Percentiles rank a stretch among this genome's conserved stretches.
phyloP scores from a whole-genome alignment of 768 basidiomycete genomes.

The Coprinellus micaceus region DNA sequence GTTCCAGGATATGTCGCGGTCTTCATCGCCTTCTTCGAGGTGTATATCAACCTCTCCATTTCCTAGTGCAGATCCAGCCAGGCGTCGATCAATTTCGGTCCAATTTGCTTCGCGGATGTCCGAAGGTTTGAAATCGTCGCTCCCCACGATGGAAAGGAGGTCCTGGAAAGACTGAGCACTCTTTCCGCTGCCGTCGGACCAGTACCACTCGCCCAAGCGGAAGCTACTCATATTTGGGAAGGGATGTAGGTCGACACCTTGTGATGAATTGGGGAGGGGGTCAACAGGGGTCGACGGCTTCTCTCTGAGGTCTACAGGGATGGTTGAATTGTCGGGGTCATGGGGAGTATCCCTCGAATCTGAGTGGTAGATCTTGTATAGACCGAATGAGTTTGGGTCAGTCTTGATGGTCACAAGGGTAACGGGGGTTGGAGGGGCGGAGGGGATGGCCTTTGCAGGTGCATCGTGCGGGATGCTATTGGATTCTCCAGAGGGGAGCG shows the following conservation, averaged over 20 bases:
- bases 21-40: neutral
- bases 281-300: neutral
- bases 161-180: neutral
- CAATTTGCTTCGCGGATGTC: neutral
- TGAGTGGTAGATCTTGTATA: neutral
- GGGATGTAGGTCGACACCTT: neutral
- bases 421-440: neutral
- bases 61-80: neutral
- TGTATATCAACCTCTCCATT: neutral
- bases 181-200: neutral
- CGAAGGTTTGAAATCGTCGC: neutral
- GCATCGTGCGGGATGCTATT: too few species aligned
- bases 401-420: neutral
- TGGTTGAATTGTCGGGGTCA: conserved; percentile 24
- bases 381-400: neutral
- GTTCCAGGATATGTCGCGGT: too few species aligned
- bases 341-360: neutral
- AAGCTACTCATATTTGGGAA: neutral
- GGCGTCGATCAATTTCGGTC: neutral
- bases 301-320: conserved; percentile 11
- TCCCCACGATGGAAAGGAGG: neutral
- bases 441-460: too few species aligned
- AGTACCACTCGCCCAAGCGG: neutral
- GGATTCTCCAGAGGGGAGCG: too few species aligned
- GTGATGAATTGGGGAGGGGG: neutral